Evolutionary conservation across 495 filamentous ascomycete species (phyloP), one percentile per base, ranked within the genome.

Genomic region (Podospora australis): DNA sequence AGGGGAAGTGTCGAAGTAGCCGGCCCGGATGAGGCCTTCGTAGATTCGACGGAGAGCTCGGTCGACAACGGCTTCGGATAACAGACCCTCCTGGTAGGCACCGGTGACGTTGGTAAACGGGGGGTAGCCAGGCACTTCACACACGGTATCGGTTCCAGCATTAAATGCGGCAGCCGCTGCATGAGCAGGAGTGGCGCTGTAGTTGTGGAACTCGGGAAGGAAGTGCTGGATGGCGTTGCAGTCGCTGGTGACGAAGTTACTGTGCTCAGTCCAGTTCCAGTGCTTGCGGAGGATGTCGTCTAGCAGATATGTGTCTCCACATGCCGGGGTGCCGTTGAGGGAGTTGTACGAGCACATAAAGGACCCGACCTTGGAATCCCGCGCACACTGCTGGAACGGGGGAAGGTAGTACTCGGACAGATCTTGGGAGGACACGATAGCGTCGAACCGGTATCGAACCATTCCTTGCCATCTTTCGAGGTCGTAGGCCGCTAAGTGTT

Each of bases 281-380:
- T 71, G 67, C 22, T 71, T 63, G 19, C 72, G 66, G 19, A 75
- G 65, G 6, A 74, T 57, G 3, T 59, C 65, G 39, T 64, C 52
- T 52, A 74, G 56, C 1, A 75, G 49, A 23, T 70, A 75, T 0
- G 56, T 50, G 46, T 62, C 64, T 5, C 70, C 70, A 40, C 72
- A 75, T 2, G 69, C 60, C 2, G 71, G 72, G 19, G 66, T 57
- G 2, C 72, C 71, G 42, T 74, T 72, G 39, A 75, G 57, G 2
- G 65, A 46, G 49, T 75, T 75, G 46, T 75, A 75, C 5, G 60
- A 57, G 54, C 72, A 75, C 72, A 75, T 75, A 56, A 75, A 61
- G 21, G 62, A 66, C 6, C 65, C 69, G 4, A 71, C 71, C 35
- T 68, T 66, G 11, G 66, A 64, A 48, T 75, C 70, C 1, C 71